Base-by-base conservation (phyloP, 75 land plant species). In the Cunninghamia lanceolata region DNA sequence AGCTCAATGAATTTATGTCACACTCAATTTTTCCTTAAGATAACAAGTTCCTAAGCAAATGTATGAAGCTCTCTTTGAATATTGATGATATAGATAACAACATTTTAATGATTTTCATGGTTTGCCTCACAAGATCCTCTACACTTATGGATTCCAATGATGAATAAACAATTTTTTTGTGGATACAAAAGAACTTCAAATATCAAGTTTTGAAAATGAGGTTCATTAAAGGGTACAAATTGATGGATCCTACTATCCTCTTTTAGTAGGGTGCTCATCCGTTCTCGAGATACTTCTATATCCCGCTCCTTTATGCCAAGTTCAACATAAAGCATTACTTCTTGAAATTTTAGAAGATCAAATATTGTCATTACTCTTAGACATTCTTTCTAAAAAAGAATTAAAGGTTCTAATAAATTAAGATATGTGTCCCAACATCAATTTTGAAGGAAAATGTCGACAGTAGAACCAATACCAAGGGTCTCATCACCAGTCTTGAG, bases 51-150 rank as follows among this genome's bases (percentile, higher is more conserved):
- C 53, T 25, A 35, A 91, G 80, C 53, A 30, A 45, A 34, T 91
- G 77, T 43, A 87, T 36, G 54, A 91, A 78, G 43, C 56, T 71
- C 38, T 85, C n/a, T n/a, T n/a, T n/a, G n/a, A n/a, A n/a, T n/a
- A n/a, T n/a, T n/a, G n/a, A n/a, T n/a, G n/a, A n/a, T n/a, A n/a
- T n/a, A n/a, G n/a, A n/a, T n/a, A n/a, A n/a, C n/a, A n/a, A n/a
- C n/a, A n/a, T n/a, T n/a, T n/a, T n/a, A n/a, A n/a, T n/a, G n/a
- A n/a, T n/a, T n/a, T n/a, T n/a, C n/a, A n/a, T n/a, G n/a, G n/a
- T 66, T 47, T 89, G 86, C 68, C 73, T 87, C 43, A 82, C 54
- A 59, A 91, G 73, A 30, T 76, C 86, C 76, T 89, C 90, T 28
- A 71, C 71, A 34, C 30, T 87, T 28, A 83, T 78, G 68, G 83